Evolutionary conservation across 306 rosid genomes (phyloP), one percentile per base, ranked within the genome.

Genomic region (Dryas alaskensis): DNA sequence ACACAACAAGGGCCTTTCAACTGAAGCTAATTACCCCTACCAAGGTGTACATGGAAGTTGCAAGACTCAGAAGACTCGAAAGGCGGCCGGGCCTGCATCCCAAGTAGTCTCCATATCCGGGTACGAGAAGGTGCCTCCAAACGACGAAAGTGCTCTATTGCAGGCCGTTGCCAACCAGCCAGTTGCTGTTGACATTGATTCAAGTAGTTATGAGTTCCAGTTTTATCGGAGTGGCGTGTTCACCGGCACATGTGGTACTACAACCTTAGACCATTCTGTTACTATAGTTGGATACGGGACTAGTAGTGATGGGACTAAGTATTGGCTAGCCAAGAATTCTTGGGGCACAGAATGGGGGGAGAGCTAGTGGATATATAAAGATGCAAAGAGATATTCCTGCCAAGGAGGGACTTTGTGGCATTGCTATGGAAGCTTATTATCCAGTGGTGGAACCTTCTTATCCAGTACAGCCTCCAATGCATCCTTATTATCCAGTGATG

Each of bases 321-420:
- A 78, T 60, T 84, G 85, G 88, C 8, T 80, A 44, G 85, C 80
- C 25, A 87, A 84, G 74, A 84, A 87, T 59, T 82, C 88, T 0
- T 81, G 85, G 86, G 86, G 86, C 22, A 48, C 75, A 0, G 7
- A 39, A 1, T 81, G 84, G 88, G 86, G 83, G 8, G 86, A 86
- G 75, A 47, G n/a, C n/a, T n/a, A n/a, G 73, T 10, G 83, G 86
- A 2, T 86, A 74, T 51, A 73, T 80, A 27, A 71, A 76, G 19
- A 80, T 82, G 81, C 83, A 79, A 45, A 79, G 81, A 53, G 83
- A 66, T 42, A 45, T 83, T 9, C 61, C 13, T 63, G 79, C 87
- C 8, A 11, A 27, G 0, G 80, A 84, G 73, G 88, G 87, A 47
- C 77, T 79, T 0, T 78, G 79, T 65, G 88, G 90, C 68, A 83